Evolutionary conservation across 2,329 filamentous ascomycete species (phyloP).

Genomic region (Botrytis paeoniae): DNA sequence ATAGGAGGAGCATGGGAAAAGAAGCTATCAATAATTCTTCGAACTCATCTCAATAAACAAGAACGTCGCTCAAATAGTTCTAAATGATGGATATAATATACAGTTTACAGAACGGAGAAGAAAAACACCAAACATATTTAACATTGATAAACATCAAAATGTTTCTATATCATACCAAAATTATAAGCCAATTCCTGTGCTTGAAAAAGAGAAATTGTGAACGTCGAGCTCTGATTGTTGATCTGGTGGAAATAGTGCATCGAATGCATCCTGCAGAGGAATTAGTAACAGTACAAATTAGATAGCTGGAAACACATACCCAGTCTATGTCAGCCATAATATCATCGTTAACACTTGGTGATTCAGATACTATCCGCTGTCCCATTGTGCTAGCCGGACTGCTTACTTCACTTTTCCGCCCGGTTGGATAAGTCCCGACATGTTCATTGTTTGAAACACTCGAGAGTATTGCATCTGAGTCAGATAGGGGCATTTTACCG

Average conservation of each 20-base stretch:
- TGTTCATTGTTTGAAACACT: background rate
- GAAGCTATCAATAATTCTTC: background rate
- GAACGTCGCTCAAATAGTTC: background rate
- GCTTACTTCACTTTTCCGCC: background rate
- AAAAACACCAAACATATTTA: background rate
- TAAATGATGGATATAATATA: background rate
- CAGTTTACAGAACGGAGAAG: background rate
- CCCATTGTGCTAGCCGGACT: background rate
- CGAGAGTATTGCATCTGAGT: slow-evolving; percentile 7
- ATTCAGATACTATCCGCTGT: background rate
- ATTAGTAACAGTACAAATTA: background rate
- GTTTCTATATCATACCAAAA: background rate
- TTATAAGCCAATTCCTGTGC: background rate
- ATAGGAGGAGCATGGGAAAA: background rate
- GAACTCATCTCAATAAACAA: background rate
- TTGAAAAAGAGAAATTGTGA: background rate
- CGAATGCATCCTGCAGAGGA: slow-evolving; percentile 33
- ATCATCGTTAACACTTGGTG: slow-evolving; percentile 28
- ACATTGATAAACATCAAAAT: background rate
- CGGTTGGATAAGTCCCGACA: background rate
- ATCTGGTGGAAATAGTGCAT: slow-evolving; percentile 36
- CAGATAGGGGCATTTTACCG: background rate
- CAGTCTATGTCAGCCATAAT: slow-evolving; percentile 60
- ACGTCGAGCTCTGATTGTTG: slow-evolving; percentile 23
- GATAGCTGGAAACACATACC: slow-evolving; percentile 46